Base-by-base conservation (phyloP, 208 protist species). In the Trypanosomatidae sp. region DNA sequence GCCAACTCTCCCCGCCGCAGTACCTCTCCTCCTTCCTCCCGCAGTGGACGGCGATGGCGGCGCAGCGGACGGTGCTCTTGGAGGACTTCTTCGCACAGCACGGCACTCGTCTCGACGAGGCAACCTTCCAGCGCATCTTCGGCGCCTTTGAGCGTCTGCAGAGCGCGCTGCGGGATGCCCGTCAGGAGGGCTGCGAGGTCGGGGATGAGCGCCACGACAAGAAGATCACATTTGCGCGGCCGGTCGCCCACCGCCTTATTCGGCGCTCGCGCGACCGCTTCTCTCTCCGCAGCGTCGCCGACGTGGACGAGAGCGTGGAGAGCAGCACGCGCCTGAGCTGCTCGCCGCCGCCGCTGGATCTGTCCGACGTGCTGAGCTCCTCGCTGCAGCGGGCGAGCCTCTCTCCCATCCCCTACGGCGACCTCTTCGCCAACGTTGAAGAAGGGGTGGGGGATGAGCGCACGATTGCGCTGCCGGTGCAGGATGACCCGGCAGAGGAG, bases 221-320 rank as follows among this genome's bases (percentile, higher is more conserved):
- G 58, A 49, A 65, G 10, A 82, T 87, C 53, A 76, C 75, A 9
- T 87, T 87, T 66, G 79, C 82, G 30, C 70, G 71, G 17, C 82
- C 82, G 17, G 60, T 87, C 5, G 82, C 82, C n/a, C 70, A 84
- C 62, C 82, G 82, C 50, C 73, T 87, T 30, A 82, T 82, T 0
- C 79, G 79, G 6, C 76, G 77, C 71, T 83, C 76, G 13, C 66
- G 69, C 65, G 79, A 81, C 70, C 83, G 83, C 53, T 74, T 85
- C 8, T 84, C 79, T 3, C 62, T 85, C 1, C 77, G 83, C 50
- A 82, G 70, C 65, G 39, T 85, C 49, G 67, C 80, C 6, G 80
- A 81, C 62, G 41, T 47, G 25, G 76, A 82, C 41, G 66, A 77
- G 28, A 62, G 65, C 58, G 52, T 33, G 25, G 73, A 74, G n/a